Conservation (phyloP, 495 filamentous ascomycete species). For the Penicillium alfredii region DNA sequence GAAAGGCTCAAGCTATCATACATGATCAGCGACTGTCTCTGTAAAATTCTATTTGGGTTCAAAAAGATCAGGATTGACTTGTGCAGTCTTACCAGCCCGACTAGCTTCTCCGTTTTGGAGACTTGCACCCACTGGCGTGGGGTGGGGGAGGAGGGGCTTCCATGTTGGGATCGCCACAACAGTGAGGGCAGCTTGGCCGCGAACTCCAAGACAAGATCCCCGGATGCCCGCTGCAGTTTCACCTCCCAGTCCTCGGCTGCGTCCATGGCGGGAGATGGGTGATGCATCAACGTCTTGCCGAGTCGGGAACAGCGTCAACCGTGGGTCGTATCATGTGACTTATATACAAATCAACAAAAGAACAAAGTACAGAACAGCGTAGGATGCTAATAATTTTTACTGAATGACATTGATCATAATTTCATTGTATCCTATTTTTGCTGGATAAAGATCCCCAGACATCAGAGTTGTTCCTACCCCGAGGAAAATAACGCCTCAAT, state of each 20-base stretch:
- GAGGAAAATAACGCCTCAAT: no score
- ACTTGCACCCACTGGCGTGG: slow-evolving; percentile 38
- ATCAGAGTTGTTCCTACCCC: no score
- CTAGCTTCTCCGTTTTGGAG: slow-evolving; percentile 38
- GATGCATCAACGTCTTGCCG: slow-evolving; percentile 3
- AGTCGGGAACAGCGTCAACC: slow-evolving; percentile 24
- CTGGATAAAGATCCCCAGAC: no score
- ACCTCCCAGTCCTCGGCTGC: slow-evolving; percentile 59
- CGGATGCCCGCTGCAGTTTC: slow-evolving; percentile 65
- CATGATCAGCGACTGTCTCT: slow-evolving; percentile 5
- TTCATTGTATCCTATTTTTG: no score
- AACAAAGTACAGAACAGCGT: no score
- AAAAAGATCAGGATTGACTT: not conserved
- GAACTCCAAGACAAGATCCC: slow-evolving; percentile 62
- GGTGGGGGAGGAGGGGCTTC: slow-evolving; percentile 21
- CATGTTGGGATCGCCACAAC: slow-evolving; percentile 38
- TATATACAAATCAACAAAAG: no score
- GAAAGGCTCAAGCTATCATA: slow-evolving; percentile 72
- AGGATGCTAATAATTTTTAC: no score
- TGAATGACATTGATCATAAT: no score
- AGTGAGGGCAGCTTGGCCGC: slow-evolving; percentile 45
- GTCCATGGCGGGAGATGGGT: slow-evolving; percentile 34
- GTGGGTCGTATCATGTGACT: slow-evolving; percentile 24
- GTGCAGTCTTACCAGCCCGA: slow-evolving; percentile 32
- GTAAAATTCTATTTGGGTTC: not conserved